These are phyloP conservation scores for Leucosporidium yakuticum DNA, from an alignment of 768 basidiomycete species.

Conservation along the genomic window DNA sequence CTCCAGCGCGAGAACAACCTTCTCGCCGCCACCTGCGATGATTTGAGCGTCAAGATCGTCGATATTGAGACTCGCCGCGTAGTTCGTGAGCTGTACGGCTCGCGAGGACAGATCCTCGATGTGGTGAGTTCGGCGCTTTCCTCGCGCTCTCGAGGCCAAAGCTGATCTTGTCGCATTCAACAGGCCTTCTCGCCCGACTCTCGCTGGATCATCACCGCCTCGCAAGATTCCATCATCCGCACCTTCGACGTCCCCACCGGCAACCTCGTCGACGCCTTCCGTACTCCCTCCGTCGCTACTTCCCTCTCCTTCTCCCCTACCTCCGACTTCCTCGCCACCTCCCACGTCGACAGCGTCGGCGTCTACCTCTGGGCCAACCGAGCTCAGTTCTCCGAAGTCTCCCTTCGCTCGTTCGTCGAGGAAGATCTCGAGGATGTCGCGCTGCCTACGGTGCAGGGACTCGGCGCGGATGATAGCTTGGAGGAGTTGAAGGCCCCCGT, in stretches of 20 bases:
- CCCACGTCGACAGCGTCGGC: conserved; percentile 89
- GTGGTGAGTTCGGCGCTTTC: conserved; percentile 53
- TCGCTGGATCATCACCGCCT: conserved; percentile 81
- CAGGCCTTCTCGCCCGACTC: conserved; percentile 94
- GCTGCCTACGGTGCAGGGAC: conserved; percentile 78
- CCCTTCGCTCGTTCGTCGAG: conserved; percentile 72
- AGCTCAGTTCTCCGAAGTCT: conserved; percentile 81
- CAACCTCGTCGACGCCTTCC: conserved; percentile 83
- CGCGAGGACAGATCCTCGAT: conserved; percentile 78
- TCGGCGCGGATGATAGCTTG: conserved; percentile 73
- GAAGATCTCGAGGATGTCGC: conserved; percentile 59
- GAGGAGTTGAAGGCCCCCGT: conserved; percentile 63
- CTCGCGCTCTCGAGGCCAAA: conserved; percentile 3
- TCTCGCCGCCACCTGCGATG: conserved; percentile 76
- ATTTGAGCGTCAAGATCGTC: conserved; percentile 72
- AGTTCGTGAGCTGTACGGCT: conserved; percentile 82
- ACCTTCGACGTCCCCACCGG: conserved; percentile 96
- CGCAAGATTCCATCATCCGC: conserved; percentile 82
- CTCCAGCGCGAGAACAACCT: conserved; percentile 81
- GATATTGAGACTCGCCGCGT: conserved; percentile 84
- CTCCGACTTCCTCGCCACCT: conserved; percentile 89
- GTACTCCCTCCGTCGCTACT: conserved; percentile 77
- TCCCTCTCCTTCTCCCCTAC: conserved; percentile 89
- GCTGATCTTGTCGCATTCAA: conserved; percentile 4
- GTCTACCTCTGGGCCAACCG: conserved; percentile 98